Conservation (phyloP, 768 basidiomycete species). For the Russula dissimulans region DNA sequence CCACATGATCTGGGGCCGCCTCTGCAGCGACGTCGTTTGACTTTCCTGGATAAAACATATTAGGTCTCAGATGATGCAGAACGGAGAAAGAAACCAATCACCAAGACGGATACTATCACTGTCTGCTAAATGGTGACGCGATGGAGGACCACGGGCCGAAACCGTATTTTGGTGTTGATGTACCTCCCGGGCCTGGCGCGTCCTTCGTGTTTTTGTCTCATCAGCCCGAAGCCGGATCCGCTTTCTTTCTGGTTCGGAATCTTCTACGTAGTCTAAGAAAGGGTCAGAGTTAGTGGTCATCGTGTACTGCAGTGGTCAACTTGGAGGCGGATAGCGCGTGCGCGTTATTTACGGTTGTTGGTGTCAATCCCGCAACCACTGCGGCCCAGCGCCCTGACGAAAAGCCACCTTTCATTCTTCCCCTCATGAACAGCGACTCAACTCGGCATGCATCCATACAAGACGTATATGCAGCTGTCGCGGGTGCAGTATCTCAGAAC, state of each 20-base stretch:
- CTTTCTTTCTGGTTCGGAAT: slow-evolving; percentile 66
- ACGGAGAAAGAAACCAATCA: not conserved
- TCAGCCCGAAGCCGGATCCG: slow-evolving; percentile 25
- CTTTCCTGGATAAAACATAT: not conserved
- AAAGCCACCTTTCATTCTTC: not conserved
- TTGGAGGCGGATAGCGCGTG: not conserved
- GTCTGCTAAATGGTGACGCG: no score
- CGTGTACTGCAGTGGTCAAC: no score
- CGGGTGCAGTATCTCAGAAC: slow-evolving; percentile 66
- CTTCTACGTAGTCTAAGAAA: slow-evolving; percentile 36
- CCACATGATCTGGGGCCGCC: not conserved
- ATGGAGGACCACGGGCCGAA: not conserved
- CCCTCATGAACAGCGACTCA: slow-evolving; percentile 14
- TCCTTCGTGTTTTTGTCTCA: slow-evolving; percentile 23
- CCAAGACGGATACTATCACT: not conserved
- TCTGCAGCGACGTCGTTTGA: not conserved
- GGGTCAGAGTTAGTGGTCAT: not conserved
- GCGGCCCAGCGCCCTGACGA: no score
- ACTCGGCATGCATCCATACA: slow-evolving; percentile 43
- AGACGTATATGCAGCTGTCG: slow-evolving; percentile 59
- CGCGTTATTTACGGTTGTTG: slow-evolving; percentile 21
- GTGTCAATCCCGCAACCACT: not conserved
- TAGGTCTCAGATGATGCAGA: not conserved
- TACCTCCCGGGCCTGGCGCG: not conserved
- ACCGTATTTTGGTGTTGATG: not conserved